Base-by-base conservation (phyloP, 371 early-diverging fungal genomes). In the Mortierella sp. region DNA sequence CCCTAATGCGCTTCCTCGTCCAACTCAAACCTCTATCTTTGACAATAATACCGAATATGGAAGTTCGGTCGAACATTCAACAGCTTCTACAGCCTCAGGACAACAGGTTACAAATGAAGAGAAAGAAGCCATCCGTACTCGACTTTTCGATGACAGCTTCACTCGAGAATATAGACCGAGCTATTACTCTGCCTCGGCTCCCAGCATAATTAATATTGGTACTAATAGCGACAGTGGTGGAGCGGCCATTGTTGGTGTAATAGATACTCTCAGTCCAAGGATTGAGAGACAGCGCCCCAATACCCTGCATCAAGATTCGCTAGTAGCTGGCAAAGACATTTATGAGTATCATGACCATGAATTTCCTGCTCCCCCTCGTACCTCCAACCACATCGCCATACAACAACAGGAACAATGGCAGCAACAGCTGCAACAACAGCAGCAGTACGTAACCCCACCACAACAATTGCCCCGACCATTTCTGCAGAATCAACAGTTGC, bases 141-240 rank as follows among this genome's bases (percentile, higher is more conserved):
- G 66, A 7, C 63, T 75, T 24, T 63, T 75, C n/a, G 28, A 61
- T 13, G 76, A 75, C 28, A 24, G 53, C 62, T 75, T 75, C 38
- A 53, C 76, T 33, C 76, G 70, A 10, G 70, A 33, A 7, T 75
- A 75, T 47, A 16, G 45, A n/a, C 76, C 70, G 9, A 70, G 59
- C 40, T 69, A 60, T 28, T 24, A 68, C 32, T 45, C 52, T 38
- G 41, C 32, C 0, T 48, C 62, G 15, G 59, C 53, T 0, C 50
- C 47, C 0, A 57, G 24, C 19, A 5, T 19, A 15, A 52, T n/a
- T 24, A 55, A 55, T 55, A 32, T 55, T 24, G 11, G 55, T 28
- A 55, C 28, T 28, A 32, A 64, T n/a, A 1, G 22, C 16, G 24
- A 50, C 36, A 47, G 40, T 32, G 32, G 24, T 58, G 48, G 38